Evolutionary conservation across 2,329 filamentous ascomycete species (phyloP), one percentile per base, ranked within the genome.

Genomic region (Trichoderma sp.): DNA sequence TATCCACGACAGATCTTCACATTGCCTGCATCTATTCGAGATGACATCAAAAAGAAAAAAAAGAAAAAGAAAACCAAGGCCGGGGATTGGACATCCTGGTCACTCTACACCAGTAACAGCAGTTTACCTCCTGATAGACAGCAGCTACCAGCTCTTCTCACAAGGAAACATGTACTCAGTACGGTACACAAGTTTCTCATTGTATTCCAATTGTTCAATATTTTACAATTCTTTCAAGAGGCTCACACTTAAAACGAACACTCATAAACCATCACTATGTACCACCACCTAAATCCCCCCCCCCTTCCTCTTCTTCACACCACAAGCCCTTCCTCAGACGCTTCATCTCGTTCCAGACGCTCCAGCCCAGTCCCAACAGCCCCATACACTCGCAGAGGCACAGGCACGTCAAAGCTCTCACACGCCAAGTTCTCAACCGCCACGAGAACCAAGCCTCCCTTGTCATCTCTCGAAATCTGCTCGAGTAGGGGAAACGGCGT

Each of bases 361-460:
- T 88, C 87, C 69, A 89, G 76, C 8, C 86, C 86, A 64, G 82
- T 85, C 69, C 85, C 85, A 43, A 87, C 83, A 21, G 87, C 86
- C 51, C 89, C 89, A 75, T 96, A 97, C 11, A 97, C 91, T 61
- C 89, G 88, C 72, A 97, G 82, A 30, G 94, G 94, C 56, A 97
- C 93, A 39, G 89, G 88, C 56, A 97, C 91, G 79, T 97, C 94
- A 79, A 97, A 97, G 74, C 92, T 96, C 82, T 97, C 94, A 74
- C 93, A 95, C 10, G 89, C 86, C 63, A 97, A 75, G 71, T 89
- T 89, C 81, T 97, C 92, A 61, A 91, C 87, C 0, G 92, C 92
- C 18, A 93, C 92, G 63, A 94, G 83, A 16, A 96, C 86, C 28
- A 87, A 79, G 0, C 90, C 87, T 2, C 93, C 93, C 52, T 93